These are phyloP conservation scores for Tolypocladium pustulatum DNA, from an alignment of 2,329 filamentous ascomycete species.

Conservation along the genomic window DNA sequence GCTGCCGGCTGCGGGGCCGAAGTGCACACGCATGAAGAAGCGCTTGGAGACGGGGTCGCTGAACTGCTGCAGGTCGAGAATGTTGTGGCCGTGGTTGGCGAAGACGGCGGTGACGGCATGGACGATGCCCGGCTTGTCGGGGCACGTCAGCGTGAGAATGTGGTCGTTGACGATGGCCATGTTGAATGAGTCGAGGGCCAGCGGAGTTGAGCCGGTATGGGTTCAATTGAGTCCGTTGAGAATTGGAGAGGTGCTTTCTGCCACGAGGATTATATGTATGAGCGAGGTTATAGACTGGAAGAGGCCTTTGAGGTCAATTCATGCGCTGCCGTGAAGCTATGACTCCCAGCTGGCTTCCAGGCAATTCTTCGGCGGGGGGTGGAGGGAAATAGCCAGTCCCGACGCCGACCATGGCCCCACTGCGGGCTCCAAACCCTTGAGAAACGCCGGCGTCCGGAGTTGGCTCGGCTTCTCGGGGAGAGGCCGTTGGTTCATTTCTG, in stretches of 20 bases:
- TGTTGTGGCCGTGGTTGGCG: conserved; percentile 64
- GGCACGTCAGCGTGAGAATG: conserved; percentile 73
- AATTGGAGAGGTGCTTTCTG: not conserved
- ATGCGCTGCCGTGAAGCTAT: not conserved
- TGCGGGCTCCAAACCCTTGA: not conserved
- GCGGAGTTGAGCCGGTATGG: no score
- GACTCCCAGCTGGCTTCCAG: not conserved
- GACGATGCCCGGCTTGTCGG: conserved; percentile 76
- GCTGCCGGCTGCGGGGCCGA: conserved; percentile 46
- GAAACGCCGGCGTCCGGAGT: not conserved
- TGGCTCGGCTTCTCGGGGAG: conserved; percentile 1
- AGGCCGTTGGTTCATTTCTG: not conserved
- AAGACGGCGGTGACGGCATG: conserved; percentile 74
- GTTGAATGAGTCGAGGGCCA: not conserved
- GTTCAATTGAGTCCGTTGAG: not conserved
- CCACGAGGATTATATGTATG: not conserved
- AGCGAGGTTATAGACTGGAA: not conserved
- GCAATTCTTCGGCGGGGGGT: not conserved
- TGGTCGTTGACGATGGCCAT: conserved; percentile 41
- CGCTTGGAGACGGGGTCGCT: conserved; percentile 61
- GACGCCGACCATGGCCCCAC: not conserved
- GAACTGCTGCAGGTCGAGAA: conserved; percentile 78
- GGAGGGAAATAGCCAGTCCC: not conserved
- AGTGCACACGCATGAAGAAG: conserved; percentile 87
- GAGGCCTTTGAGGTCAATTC: not conserved